phyloP scores from a whole-genome alignment of 805 yeast genomes.

The Starmerella etchellsii region DNA sequence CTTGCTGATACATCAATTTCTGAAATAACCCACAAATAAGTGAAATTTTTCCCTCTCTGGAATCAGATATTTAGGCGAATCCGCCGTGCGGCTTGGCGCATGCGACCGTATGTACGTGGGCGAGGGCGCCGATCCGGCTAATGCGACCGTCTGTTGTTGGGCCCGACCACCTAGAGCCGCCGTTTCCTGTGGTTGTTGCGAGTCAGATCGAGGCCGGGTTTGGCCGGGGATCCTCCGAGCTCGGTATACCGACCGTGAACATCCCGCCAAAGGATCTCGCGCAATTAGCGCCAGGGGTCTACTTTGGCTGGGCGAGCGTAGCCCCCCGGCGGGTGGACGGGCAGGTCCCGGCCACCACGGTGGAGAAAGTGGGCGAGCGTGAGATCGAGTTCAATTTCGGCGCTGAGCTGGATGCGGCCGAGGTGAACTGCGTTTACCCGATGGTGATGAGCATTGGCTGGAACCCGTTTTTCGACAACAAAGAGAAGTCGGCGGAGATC shows the following conservation, averaged over 20 bases:
- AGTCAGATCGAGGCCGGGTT: constrained; percentile 61
- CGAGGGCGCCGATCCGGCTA: no score
- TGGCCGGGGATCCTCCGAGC: constrained; percentile 87
- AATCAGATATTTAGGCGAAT: no score
- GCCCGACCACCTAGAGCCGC: constrained; percentile 24
- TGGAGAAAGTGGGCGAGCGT: constrained; percentile 22
- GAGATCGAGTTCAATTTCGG: constrained; percentile 55
- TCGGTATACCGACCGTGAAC: constrained; percentile 94
- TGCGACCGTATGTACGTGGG: no score
- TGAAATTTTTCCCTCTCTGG: no score
- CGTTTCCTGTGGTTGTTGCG: constrained; percentile 28
- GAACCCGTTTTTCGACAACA: constrained; percentile 82
- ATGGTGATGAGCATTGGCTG: constrained; percentile 94
- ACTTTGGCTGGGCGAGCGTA: constrained; percentile 63
- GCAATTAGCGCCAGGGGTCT: constrained; percentile 58
- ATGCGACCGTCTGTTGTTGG: constrained; percentile 27
- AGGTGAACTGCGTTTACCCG: constrained; percentile 42
- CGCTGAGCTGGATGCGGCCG: constrained; percentile 28
- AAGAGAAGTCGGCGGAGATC: constrained; percentile 66
- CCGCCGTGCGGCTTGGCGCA: no score
- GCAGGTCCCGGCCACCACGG: constrained; percentile 23
- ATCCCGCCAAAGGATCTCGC: constrained; percentile 47
- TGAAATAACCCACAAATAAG: no score
- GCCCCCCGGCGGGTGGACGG: constrained; percentile 13
- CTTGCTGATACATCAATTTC: no score